Evolutionary conservation across 164 flowering plant species (phyloP).

Genomic region (Buxus sempervirens): DNA sequence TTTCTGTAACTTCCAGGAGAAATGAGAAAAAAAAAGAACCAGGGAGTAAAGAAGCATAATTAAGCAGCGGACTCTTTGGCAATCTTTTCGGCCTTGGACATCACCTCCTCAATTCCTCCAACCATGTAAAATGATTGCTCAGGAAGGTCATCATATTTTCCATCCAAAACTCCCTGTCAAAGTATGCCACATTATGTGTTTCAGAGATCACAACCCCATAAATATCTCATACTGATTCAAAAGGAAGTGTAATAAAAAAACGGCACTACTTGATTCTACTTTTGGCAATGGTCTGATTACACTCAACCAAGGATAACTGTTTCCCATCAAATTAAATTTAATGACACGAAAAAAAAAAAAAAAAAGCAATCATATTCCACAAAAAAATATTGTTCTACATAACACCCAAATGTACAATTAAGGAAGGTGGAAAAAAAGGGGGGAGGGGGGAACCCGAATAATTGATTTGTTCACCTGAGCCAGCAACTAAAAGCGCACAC

Average conservation of each 20-base stretch:
- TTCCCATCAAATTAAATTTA: too few species aligned
- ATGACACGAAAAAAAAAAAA: too few species aligned
- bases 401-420: too few species aligned
- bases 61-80: slow-evolving; percentile 76
- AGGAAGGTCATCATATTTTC: slow-evolving; percentile 87
- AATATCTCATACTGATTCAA: too few species aligned
- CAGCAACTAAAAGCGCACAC: too few species aligned
- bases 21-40: slow-evolving; percentile 1
- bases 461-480: too few species aligned
- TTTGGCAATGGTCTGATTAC: not conserved
- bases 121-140: slow-evolving; percentile 98
- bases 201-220: not conserved
- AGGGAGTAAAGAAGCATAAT: not conserved
- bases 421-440: too few species aligned
- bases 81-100: slow-evolving; percentile 96
- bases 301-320: not conserved
- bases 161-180: slow-evolving; percentile 90
- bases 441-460: too few species aligned
- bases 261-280: not conserved
- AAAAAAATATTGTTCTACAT: too few species aligned
- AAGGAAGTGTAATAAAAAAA: not conserved
- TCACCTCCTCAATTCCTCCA: slow-evolving; percentile 96
- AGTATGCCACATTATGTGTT: not conserved
- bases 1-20: slow-evolving; percentile 17
- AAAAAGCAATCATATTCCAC: too few species aligned